Conservation (phyloP, 345 rosid genomes). For the Leavenworthia alabamica region DNA sequence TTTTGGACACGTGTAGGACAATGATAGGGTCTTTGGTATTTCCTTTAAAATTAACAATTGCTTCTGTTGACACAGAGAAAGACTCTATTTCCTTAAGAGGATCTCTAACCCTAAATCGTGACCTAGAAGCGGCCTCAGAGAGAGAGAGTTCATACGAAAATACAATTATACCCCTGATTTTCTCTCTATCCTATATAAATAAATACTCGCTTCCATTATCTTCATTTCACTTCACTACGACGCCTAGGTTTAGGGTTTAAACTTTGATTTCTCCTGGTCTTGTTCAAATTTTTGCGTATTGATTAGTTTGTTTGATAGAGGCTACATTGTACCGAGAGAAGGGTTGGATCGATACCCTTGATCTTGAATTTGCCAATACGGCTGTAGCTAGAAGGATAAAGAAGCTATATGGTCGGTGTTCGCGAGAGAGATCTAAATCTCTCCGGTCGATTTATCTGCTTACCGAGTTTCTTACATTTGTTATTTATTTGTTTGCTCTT, state of each 20-base stretch:
- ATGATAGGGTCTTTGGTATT: neutral
- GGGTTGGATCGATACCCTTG: conserved; percentile 35
- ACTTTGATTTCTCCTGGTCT: too few relatives aligned
- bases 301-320: neutral
- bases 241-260: neutral
- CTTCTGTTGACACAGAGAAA: neutral
- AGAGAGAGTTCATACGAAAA: neutral
- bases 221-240: neutral
- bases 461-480: conserved; percentile 75
- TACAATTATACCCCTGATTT: neutral
- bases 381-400: conserved; percentile 58
- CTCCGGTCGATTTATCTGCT: conserved; percentile 62
- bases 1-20: neutral
- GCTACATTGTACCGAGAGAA: conserved; percentile 73
- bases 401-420: conserved; percentile 81
- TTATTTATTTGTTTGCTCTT: too few relatives aligned
- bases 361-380: conserved; percentile 56
- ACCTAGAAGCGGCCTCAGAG: conserved; percentile 8
- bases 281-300: too few relatives aligned
- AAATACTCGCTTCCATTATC: neutral
- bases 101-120: neutral
- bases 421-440: conserved; percentile 30
- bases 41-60: neutral
- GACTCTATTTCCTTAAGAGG: neutral
- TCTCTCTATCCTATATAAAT: conserved; percentile 19